Conservation (phyloP, 306 rosid genomes). For the Quercus mongolica region DNA sequence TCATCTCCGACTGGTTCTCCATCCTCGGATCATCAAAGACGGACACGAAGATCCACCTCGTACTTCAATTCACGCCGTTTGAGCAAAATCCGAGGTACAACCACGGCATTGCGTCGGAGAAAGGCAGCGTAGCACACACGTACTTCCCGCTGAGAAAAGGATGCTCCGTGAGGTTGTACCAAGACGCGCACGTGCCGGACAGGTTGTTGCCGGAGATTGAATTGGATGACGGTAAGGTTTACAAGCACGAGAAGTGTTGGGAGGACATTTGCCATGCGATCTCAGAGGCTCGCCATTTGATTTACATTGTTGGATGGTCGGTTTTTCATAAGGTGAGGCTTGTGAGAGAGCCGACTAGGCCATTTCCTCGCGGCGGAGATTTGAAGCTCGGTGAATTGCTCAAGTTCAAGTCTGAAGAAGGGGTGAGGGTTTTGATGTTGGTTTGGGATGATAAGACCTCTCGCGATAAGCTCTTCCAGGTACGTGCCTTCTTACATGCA, state of each 20-base stretch:
- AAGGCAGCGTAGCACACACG: constrained; percentile 66
- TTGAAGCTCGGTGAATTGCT: constrained; percentile 89
- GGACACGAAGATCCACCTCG: neutral
- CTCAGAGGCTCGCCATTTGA: constrained; percentile 86
- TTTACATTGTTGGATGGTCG: constrained; percentile 86
- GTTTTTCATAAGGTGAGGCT: constrained; percentile 68
- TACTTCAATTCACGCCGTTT: constrained; percentile 60
- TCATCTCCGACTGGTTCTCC: constrained; percentile 20
- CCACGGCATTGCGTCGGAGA: constrained; percentile 73
- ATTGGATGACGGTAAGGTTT: constrained; percentile 56
- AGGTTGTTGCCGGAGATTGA: constrained; percentile 43
- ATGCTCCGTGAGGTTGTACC: constrained; percentile 62
- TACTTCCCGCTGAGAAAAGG: constrained; percentile 86
- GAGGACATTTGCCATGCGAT: constrained; percentile 92
- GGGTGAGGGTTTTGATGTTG: constrained; percentile 74
- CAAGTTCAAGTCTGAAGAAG: constrained; percentile 91
- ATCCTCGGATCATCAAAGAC: too few species aligned
- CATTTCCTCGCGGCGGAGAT: constrained; percentile 67
- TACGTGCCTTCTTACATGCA: constrained; percentile 10
- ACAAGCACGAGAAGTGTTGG: constrained; percentile 60
- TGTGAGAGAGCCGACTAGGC: constrained; percentile 65
- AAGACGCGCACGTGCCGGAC: constrained; percentile 70
- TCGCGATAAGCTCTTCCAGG: constrained; percentile 63
- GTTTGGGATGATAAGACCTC: constrained; percentile 98
- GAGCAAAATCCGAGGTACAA: constrained; percentile 36